Base-by-base conservation (phyloP, 1,139 yeast species). In the Maudiozyma humilis region DNA sequence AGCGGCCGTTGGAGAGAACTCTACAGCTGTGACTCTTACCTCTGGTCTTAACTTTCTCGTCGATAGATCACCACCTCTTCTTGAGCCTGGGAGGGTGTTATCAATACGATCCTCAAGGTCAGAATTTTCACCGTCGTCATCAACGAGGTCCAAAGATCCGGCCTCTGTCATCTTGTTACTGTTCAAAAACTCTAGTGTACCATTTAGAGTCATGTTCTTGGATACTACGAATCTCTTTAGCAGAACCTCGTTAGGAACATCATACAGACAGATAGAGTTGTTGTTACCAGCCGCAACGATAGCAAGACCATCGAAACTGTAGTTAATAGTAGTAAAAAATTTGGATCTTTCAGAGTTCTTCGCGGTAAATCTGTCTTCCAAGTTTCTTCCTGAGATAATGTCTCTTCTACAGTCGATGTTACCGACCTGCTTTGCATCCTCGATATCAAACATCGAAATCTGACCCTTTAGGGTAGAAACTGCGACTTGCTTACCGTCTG, bases 261-360 rank as follows among this genome's bases (percentile, higher is more conserved):
- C 98, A 63, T 91, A 91, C 51, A 91, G 71, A 65, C 97, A 89
- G 36, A 93, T 82, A 42, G 89, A 82, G 57, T 88, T 87, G 59
- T 89, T 85, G 63, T 85, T 85, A 48, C 99, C 98, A 27, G 89
- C 98, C 5, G 96, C 97, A 44, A 89, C 78, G 38, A 91, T 69
- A 29, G 86, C 78, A 42, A 78, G 69, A 1, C 98, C 99, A 66
- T 91, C 98, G 54, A 89, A 83, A 52, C 95, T 84, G 64, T 86
- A 91, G 50, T 81, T 73, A 34, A 91, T 73, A 2, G 93, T 77
- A 5, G 88, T 81, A 66, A 91, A 89, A 62, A 76, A 79, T 63
- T 85, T 87, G 14, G 95, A 79, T 54, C 97, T 73, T 29, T 86
- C 79, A 2, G 96, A 79, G 60, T 86, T 88, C 46, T 80, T 76